These are phyloP conservation scores for Fonsecaea multimorphosa DNA, from an alignment of 2,329 filamentous ascomycete species.

Conservation along the genomic window DNA sequence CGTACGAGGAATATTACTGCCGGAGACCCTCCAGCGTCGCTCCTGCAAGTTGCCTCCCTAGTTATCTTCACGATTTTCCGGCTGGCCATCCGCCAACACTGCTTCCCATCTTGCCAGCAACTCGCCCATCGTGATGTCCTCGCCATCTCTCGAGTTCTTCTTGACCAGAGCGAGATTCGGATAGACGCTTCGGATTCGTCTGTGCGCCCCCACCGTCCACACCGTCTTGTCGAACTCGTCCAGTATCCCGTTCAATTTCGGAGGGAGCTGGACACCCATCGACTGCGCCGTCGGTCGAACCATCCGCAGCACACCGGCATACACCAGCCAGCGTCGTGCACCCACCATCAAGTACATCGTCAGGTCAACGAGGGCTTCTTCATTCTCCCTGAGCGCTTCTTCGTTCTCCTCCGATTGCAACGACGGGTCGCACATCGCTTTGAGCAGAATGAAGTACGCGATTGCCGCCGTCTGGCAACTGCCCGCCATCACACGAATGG, in stretches of 20 bases:
- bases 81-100: background rate
- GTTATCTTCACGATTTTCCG: conserved; percentile 3
- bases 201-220: conserved; percentile 4
- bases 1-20: background rate
- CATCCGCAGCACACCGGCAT: conserved; percentile 14
- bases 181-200: conserved; percentile 12
- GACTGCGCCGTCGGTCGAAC: conserved; percentile 12
- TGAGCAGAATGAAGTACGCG: conserved; percentile 11
- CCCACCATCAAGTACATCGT: conserved; percentile 13
- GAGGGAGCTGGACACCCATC: conserved; percentile 11
- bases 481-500: conserved; percentile 15
- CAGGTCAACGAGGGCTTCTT: conserved; percentile 9
- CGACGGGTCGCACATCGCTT: conserved; percentile 6
- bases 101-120: conserved; percentile 13
- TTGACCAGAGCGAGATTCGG: conserved; percentile 15
- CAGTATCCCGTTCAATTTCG: background rate
- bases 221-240: conserved; percentile 16
- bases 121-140: conserved; percentile 13
- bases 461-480: conserved; percentile 14
- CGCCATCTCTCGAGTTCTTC: background rate
- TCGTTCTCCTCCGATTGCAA: conserved; percentile 8
- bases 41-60: background rate
- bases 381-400: conserved; percentile 1
- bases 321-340: conserved; percentile 15
- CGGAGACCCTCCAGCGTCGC: background rate